phyloP scores from a whole-genome alignment of 1,284 basidiomycete species.

The Leucoagaricus sp. region DNA sequence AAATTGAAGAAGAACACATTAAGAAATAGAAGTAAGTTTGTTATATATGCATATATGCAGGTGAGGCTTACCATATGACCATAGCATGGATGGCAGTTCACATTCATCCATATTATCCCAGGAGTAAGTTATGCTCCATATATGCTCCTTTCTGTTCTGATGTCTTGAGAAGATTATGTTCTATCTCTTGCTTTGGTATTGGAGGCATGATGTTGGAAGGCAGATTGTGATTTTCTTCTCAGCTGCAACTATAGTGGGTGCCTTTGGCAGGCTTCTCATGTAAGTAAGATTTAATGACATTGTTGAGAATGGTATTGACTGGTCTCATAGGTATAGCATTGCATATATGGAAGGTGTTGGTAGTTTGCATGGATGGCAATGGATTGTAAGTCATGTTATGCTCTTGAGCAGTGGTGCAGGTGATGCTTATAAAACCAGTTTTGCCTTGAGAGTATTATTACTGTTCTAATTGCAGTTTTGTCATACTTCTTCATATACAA shows the following conservation, averaged over 20 bases:
- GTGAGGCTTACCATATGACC: too few species aligned
- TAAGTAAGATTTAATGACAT: constrained; percentile 19
- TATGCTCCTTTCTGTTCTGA: constrained; percentile 8
- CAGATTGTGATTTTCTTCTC: constrained; percentile 62
- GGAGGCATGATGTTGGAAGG: constrained; percentile 46
- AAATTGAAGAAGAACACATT: too few species aligned
- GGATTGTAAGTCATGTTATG: constrained; percentile 35
- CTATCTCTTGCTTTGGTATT: constrained; percentile 58
- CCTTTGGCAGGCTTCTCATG: constrained; percentile 40
- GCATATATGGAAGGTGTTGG: constrained; percentile 43
- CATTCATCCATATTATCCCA: too few species aligned
- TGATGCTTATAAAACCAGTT: constrained; percentile 24
- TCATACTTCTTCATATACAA: constrained; percentile 41
- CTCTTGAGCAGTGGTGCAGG: neutral
- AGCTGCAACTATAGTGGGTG: constrained; percentile 55
- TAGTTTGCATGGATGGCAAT: constrained; percentile 44
- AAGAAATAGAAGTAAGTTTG: too few species aligned
- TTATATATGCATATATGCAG: too few species aligned
- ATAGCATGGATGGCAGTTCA: too few species aligned
- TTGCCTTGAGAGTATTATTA: constrained; percentile 39
- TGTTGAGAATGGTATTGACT: neutral
- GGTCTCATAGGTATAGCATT: constrained; percentile 32
- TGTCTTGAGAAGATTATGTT: constrained; percentile 40
- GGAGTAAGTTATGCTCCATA: constrained; percentile 29
- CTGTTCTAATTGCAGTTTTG: constrained; percentile 33